phyloP scores from a whole-genome alignment of 129 eudicot species.

The Arctium lappa region DNA sequence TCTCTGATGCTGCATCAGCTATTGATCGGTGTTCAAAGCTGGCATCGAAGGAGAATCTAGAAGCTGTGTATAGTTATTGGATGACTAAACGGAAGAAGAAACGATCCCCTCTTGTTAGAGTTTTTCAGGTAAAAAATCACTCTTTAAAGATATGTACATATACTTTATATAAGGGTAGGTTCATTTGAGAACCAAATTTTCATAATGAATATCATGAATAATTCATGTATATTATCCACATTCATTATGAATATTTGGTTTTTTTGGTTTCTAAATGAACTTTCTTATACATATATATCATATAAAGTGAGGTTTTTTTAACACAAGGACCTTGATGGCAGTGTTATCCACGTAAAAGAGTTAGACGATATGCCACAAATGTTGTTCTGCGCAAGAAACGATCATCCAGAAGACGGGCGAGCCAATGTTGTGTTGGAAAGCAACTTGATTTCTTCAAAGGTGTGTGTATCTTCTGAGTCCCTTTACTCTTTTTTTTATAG shows the following conservation, averaged over 20 bases:
- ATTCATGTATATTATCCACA: background rate
- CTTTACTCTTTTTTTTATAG: background rate
- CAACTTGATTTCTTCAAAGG: constrained; percentile 46
- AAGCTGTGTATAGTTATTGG: constrained; percentile 67
- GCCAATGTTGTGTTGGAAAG: constrained; percentile 43
- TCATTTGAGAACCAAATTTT: background rate
- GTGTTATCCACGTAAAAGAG: constrained; percentile 21
- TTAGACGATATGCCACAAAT: constrained; percentile 5
- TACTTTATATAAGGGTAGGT: background rate
- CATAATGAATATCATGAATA: background rate
- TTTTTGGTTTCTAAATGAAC: background rate
- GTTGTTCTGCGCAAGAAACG: constrained; percentile 63
- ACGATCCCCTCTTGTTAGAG: constrained; percentile 42
- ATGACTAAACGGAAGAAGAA: constrained; percentile 60
- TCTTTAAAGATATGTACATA: background rate
- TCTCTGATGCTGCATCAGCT: constrained; percentile 38
- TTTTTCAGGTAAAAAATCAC: constrained; percentile 64
- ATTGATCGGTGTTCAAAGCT: constrained; percentile 33
- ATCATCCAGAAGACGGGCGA: constrained; percentile 48
- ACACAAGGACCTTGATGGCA: constrained; percentile 12
- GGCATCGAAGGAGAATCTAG: constrained; percentile 50
- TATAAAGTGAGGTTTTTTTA: background rate
- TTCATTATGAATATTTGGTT: background rate
- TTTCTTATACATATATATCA: background rate
- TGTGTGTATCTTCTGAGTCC: background rate